Conservation (phyloP, 805 yeast genomes). For the Schwanniomyces polymorphus region DNA sequence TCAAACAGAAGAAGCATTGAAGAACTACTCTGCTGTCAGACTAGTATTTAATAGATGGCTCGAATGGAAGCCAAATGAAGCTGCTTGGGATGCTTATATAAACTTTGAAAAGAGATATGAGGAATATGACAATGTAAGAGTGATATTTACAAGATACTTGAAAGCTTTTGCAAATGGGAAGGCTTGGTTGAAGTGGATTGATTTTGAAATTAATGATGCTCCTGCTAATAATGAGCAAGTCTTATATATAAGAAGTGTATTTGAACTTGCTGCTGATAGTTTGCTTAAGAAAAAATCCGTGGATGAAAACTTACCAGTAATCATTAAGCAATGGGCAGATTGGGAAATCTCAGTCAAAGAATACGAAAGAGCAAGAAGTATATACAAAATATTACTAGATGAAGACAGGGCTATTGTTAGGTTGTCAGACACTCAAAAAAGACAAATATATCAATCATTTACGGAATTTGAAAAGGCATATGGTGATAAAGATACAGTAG, state of each 20-base stretch:
- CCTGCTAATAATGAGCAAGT: slow-evolving; percentile 17
- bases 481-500: slow-evolving; percentile 58
- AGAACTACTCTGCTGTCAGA: slow-evolving; percentile 61
- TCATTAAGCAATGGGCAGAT: slow-evolving; percentile 57
- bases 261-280: slow-evolving; percentile 63
- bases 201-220: slow-evolving; percentile 55
- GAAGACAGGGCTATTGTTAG: slow-evolving; percentile 11
- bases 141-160: slow-evolving; percentile 58
- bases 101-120: slow-evolving; percentile 70
- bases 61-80: slow-evolving; percentile 64
- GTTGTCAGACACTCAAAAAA: slow-evolving; percentile 26
- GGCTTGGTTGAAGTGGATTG: slow-evolving; percentile 76
- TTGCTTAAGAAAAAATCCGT: slow-evolving; percentile 22
- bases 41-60: slow-evolving; percentile 78
- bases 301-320: slow-evolving; percentile 31
- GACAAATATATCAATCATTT: slow-evolving; percentile 38
- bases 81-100: slow-evolving; percentile 76
- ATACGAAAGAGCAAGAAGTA: slow-evolving; percentile 59
- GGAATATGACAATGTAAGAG: slow-evolving; percentile 55
- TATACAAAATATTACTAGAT: slow-evolving; percentile 53
- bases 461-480: slow-evolving; percentile 64
- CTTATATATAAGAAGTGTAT: slow-evolving; percentile 62
- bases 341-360: slow-evolving; percentile 70
- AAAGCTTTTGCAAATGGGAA: slow-evolving; percentile 26
- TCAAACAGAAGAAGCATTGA: slow-evolving; percentile 77